These are phyloP conservation scores for Umbilicus rupestris DNA, from an alignment of 164 flowering plant genomes.

Conservation along the genomic window DNA sequence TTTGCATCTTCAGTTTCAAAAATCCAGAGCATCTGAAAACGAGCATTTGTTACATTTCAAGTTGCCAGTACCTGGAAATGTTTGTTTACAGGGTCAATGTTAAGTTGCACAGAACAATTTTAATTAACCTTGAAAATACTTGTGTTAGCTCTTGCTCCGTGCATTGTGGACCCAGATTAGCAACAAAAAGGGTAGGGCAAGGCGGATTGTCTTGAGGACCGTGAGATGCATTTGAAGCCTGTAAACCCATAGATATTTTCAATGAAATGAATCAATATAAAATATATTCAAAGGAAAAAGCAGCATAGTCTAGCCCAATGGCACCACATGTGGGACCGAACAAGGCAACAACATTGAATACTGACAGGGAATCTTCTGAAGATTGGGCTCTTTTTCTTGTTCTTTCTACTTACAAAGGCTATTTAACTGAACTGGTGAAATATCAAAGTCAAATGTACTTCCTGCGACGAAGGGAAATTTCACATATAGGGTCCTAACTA, in stretches of 20 bases:
- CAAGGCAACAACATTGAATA: neutral
- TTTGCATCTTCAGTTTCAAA: conserved; percentile 86
- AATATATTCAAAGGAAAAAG: neutral
- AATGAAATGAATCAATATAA: neutral
- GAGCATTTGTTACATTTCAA: neutral
- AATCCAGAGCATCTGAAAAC: conserved; percentile 71
- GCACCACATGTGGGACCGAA: neutral
- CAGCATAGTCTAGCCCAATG: neutral
- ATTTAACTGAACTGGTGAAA: too few species aligned
- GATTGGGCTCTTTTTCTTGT: too few species aligned
- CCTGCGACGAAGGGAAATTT: too few species aligned
- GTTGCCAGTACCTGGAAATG: neutral
- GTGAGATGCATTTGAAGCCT: conserved; percentile 17
- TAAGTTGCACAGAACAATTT: neutral
- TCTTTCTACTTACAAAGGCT: too few species aligned
- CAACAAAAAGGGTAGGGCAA: conserved; percentile 95
- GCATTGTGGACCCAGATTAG: conserved; percentile 74
- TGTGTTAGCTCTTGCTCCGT: conserved; percentile 72
- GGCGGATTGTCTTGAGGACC: conserved; percentile 36
- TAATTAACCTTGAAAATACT: conserved; percentile 67
- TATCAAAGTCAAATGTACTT: too few species aligned
- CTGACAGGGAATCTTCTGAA: neutral
- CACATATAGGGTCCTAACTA: too few species aligned
- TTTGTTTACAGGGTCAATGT: neutral
- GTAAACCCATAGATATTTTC: conserved; percentile 18